Percentiles rank a stretch among this genome's conserved stretches.
Conservation (phyloP, 495 filamentous ascomycete species). For the Aspergillus ellipticus region DNA sequence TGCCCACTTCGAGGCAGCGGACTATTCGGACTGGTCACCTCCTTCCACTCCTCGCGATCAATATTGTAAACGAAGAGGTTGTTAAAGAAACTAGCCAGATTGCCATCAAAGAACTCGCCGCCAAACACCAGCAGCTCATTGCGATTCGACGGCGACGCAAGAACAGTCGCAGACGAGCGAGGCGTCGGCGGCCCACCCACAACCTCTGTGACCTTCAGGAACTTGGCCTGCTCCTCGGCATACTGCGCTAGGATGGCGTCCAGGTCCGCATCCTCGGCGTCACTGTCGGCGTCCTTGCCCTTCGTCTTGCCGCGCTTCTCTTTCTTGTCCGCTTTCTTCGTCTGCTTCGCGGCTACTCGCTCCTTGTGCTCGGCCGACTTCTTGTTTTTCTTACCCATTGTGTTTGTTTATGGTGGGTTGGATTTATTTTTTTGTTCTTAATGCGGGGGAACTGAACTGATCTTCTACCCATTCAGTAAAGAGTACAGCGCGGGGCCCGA, state of each 20-base stretch:
- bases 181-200: constrained; percentile 71
- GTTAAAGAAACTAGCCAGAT: constrained; percentile 60
- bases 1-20: constrained; percentile 89
- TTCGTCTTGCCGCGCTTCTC: constrained; percentile 70
- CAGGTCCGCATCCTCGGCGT: constrained; percentile 88
- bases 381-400: constrained; percentile 53
- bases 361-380: constrained; percentile 55
- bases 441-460: too few relatives aligned
- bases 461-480: too few relatives aligned
- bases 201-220: constrained; percentile 87
- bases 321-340: constrained; percentile 64
- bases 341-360: constrained; percentile 50
- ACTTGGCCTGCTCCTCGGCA: constrained; percentile 75
- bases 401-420: constrained; percentile 2
- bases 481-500: not conserved
- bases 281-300: constrained; percentile 62
- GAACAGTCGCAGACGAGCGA: constrained; percentile 71
- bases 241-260: constrained; percentile 97
- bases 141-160: constrained; percentile 77
- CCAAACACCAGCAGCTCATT: constrained; percentile 93
- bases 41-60: constrained; percentile 81
- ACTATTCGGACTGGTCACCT: constrained; percentile 84
- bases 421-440: too few relatives aligned
- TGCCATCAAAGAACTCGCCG: constrained; percentile 69
- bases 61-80: constrained; percentile 86